A percentile compares a stretch with the other conserved stretches of the same genome.
phyloP scores from a whole-genome alignment of 441 rosid species.

The Pelargonium australe region DNA sequence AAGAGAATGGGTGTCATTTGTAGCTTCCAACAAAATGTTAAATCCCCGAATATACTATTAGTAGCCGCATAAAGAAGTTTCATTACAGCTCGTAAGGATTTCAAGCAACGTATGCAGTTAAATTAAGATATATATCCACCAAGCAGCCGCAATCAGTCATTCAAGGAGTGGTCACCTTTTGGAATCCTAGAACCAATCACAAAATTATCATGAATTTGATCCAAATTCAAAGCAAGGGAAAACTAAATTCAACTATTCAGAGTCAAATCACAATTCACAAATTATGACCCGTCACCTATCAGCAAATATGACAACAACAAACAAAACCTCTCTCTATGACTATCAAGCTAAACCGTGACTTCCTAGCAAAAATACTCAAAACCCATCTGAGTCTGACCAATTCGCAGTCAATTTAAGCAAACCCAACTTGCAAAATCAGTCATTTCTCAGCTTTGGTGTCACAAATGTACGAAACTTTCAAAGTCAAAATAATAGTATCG shows the following conservation, averaged over 20 bases:
- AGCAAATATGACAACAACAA: neutral
- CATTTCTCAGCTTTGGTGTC: neutral
- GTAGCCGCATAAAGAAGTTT: constrained; percentile 3
- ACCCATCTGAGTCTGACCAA: constrained; percentile 12
- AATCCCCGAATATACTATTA: too few species aligned
- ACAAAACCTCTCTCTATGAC: neutral
- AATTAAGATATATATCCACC: constrained; percentile 18
- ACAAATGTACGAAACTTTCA: constrained; percentile 10
- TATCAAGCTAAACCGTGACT: neutral
- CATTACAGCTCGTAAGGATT: constrained; percentile 8
- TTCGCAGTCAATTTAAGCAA: constrained; percentile 19
- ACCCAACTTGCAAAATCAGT: neutral
- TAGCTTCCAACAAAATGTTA: constrained; percentile 12
- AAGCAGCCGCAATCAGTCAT: constrained; percentile 27
- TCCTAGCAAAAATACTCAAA: constrained; percentile 6
- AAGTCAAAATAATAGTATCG: constrained; percentile 21
- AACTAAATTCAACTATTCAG: constrained; percentile 19
- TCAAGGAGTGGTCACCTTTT: constrained; percentile 11
- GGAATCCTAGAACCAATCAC: constrained; percentile 27
- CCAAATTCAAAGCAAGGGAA: constrained; percentile 17
- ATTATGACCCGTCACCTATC: neutral
- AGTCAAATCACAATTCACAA: neutral
- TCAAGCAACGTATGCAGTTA: constrained; percentile 9
- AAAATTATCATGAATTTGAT: constrained; percentile 14
- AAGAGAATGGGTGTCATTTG: constrained; percentile 13